Conservation (phyloP, 306 rosid species). For the Malus sylvestris region DNA sequence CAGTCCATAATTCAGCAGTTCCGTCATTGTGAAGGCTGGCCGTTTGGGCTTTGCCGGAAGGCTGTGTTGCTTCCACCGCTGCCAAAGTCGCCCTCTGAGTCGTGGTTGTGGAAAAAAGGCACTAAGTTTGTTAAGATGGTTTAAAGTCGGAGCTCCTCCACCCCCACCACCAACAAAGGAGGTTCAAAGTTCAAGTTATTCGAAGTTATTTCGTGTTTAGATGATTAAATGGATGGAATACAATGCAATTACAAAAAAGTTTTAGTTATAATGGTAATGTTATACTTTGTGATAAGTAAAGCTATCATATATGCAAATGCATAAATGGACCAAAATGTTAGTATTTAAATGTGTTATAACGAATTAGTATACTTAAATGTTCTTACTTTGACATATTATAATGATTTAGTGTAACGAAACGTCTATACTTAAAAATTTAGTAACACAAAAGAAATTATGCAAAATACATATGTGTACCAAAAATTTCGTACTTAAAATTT, state of each 20-base stretch:
- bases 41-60: slow-evolving; percentile 79
- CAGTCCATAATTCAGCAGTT: slow-evolving; percentile 61
- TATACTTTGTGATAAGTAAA: background rate
- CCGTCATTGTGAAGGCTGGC: slow-evolving; percentile 92
- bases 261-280: background rate
- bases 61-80: slow-evolving; percentile 89
- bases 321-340: too few relatives aligned
- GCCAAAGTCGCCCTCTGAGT: slow-evolving; percentile 75
- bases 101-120: slow-evolving; percentile 68
- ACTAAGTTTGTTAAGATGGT: slow-evolving; percentile 15
- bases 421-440: too few relatives aligned
- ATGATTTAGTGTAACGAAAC: too few relatives aligned
- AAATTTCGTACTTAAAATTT: too few relatives aligned
- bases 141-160: slow-evolving; percentile 4
- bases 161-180: background rate
- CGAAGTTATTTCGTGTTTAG: background rate
- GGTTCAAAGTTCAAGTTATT: background rate
- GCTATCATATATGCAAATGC: too few relatives aligned
- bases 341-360: too few relatives aligned
- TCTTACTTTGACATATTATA: too few relatives aligned
- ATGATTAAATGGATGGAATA: background rate
- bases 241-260: background rate
- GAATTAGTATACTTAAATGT: too few relatives aligned
- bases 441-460: too few relatives aligned
- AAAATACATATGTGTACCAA: too few relatives aligned